Conservation (phyloP, 176 grass and related monocot genomes). For the Canna indica region DNA sequence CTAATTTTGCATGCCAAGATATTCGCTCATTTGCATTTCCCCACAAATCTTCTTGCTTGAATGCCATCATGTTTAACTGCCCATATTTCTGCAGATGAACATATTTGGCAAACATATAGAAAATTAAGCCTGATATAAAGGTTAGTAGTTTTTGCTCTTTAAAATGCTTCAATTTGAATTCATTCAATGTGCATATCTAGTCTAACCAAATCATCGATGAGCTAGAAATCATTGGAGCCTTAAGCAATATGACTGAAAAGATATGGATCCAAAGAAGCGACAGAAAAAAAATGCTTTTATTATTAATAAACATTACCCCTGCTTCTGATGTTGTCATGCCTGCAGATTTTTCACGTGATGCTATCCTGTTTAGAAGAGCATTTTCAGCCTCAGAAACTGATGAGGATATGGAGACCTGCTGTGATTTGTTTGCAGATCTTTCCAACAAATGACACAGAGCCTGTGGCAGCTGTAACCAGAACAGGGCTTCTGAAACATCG, state of each 20-base stretch:
- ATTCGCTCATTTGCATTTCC: constrained; percentile 90
- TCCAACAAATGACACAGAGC: constrained; percentile 64
- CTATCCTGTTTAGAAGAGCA: constrained; percentile 44
- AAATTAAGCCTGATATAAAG: background rate
- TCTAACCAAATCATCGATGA: background rate
- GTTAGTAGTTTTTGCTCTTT: background rate
- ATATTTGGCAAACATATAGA: background rate
- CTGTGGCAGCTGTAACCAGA: constrained; percentile 87
- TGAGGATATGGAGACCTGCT: constrained; percentile 32
- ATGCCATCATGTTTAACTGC: constrained; percentile 63
- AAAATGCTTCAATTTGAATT: background rate
- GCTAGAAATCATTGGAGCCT: background rate
- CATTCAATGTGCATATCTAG: background rate
- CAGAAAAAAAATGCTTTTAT: background rate
- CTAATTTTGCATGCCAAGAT: constrained; percentile 90
- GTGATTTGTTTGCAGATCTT: constrained; percentile 57
- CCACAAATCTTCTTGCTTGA: constrained; percentile 84
- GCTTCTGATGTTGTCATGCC: constrained; percentile 31
- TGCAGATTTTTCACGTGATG: constrained; percentile 52
- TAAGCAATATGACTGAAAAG: background rate
- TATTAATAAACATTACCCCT: constrained; percentile 20
- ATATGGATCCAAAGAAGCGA: background rate
- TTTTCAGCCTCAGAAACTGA: constrained; percentile 37
- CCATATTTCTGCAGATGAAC: constrained; percentile 47
- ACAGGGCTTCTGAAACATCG: constrained; percentile 70